Base-by-base conservation (phyloP, 495 filamentous ascomycete genomes). In the Podospora pseudoanserina region DNA sequence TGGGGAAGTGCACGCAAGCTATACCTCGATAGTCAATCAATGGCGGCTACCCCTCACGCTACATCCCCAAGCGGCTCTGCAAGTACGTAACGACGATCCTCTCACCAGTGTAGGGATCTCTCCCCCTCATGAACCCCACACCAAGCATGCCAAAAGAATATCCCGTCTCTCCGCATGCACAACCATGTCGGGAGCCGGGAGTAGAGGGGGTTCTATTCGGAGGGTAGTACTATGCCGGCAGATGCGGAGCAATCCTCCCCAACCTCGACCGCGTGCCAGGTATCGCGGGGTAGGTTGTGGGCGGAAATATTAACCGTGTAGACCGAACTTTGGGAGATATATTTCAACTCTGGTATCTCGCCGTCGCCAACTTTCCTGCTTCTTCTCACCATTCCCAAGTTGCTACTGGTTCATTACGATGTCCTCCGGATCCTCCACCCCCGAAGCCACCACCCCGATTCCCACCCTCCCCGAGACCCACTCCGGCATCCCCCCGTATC, bases 401-500 rank as follows among this genome's bases (percentile, higher is more conserved):
- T 23, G 23, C 23, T 23, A 23, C 23, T 23, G 23, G 23, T 2
- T 23, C 23, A 23, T 23, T 23, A 49, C 39, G 15, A 49, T 49
- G 39, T 11, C 39, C 7, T 49, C 39, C 39, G 0, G 3, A 5
- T 49, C 39, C 39, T 77, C 75, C 1, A 74, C 76, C 63, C 70
- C 74, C n/a, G 73, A 79, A 53, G 78, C 76, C 61, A 70, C 68
- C 66, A 71, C 73, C 0, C 67, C 71, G n/a, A 77, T 81, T 20
- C 81, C 79, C 7, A 76, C 73, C 3, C 75, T 81, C 23, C 75
- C 78, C 7, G 74, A 75, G 58, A 75, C 72, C n/a, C 79, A 84
- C 67, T 82, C 79, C 27, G 81, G 82, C n/a, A 78, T 83, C 54
- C 80, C 82, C 0, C 60, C 68, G 0, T 79, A 72, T 32, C 71